Percentiles rank a stretch among this genome's conserved stretches.
These are phyloP conservation scores for Brettanomyces custersianus DNA, from an alignment of 805 yeast genomes.

Conservation along the genomic window DNA sequence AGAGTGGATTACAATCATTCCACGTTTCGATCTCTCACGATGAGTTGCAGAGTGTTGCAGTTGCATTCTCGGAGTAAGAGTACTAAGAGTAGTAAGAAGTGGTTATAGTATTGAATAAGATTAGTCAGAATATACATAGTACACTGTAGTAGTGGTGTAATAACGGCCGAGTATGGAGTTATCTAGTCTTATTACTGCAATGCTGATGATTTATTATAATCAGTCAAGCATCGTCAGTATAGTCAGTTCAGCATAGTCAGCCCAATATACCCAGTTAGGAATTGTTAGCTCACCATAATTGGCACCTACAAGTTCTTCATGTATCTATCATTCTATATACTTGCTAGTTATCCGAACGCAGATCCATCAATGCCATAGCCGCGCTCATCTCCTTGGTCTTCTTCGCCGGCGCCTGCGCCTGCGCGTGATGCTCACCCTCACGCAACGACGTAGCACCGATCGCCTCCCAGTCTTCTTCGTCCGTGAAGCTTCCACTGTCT, in stretches of 20 bases:
- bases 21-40: constrained; percentile 93
- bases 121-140: neutral
- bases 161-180: no score
- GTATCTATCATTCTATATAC: no score
- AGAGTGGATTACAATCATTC: constrained; percentile 60
- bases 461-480: constrained; percentile 94
- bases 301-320: no score
- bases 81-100: no score
- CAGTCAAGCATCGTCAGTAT: no score
- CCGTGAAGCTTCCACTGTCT: constrained; percentile 55
- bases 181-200: no score
- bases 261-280: no score
- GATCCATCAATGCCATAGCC: constrained; percentile 27
- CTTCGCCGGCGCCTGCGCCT: constrained; percentile 7
- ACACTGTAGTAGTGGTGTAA: no score
- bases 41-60: constrained; percentile 95
- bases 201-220: no score
- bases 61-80: constrained; percentile 68
- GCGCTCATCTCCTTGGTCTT: constrained; percentile 26
- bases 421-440: constrained; percentile 14
- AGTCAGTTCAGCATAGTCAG: no score
- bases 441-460: constrained; percentile 68
- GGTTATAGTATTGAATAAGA: neutral
- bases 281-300: no score
- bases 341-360: constrained; percentile 9